phyloP scores from a whole-genome alignment of 2,329 filamentous ascomycete genomes.

The Monosporascus sp. region DNA sequence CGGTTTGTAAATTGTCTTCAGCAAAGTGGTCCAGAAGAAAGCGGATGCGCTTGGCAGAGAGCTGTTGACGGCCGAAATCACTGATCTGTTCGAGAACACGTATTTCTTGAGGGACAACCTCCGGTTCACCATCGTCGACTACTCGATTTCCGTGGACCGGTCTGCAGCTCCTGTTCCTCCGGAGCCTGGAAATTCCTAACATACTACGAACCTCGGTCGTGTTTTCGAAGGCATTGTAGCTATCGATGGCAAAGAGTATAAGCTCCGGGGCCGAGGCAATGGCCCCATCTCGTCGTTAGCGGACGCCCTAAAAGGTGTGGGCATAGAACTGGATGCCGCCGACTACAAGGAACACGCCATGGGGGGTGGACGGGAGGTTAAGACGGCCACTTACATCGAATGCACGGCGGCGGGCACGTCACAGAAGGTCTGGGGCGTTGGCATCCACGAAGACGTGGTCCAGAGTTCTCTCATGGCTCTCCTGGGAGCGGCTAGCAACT shows the following conservation, averaged over 20 bases:
- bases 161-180: constrained; percentile 67
- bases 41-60: constrained; percentile 80
- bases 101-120: constrained; percentile 83
- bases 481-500: constrained; percentile 77
- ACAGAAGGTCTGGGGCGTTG: constrained; percentile 81
- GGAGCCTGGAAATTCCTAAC: constrained; percentile 63
- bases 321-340: constrained; percentile 81
- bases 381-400: constrained; percentile 94
- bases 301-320: constrained; percentile 70
- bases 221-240: constrained; percentile 80
- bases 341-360: constrained; percentile 98
- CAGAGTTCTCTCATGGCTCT: constrained; percentile 84
- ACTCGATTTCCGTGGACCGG: constrained; percentile 82
- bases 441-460: constrained; percentile 87
- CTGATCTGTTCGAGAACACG: constrained; percentile 77
- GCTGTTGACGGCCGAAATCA: constrained; percentile 77
- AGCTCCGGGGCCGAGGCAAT: constrained; percentile 75
- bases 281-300: constrained; percentile 87
- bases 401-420: constrained; percentile 64
- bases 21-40: constrained; percentile 74
- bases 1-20: constrained; percentile 87
- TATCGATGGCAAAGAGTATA: constrained; percentile 74
- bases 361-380: constrained; percentile 71
- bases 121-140: constrained; percentile 82
- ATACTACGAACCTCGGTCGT: constrained; percentile 72